These are phyloP conservation scores for Mycena belliarum DNA, from an alignment of 768 basidiomycete species.

Conservation along the genomic window DNA sequence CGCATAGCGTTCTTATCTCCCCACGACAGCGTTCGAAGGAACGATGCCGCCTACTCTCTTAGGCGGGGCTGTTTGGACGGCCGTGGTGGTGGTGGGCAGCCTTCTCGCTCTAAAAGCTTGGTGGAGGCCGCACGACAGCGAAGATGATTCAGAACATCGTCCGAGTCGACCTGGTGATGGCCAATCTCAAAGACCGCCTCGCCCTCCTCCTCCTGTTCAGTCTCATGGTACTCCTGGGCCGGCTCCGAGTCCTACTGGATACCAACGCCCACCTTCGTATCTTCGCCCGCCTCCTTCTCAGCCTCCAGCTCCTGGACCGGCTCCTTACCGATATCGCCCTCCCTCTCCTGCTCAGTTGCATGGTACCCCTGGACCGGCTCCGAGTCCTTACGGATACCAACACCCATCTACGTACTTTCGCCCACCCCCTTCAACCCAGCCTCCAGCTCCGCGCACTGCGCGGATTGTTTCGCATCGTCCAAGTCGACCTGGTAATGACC, in stretches of 20 bases:
- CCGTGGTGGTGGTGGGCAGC: background rate
- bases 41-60: background rate
- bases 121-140: background rate
- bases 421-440: background rate
- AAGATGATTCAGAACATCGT: background rate
- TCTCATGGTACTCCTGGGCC: too few species aligned
- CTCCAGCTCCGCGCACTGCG: too few species aligned
- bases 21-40: background rate
- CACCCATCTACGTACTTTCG: background rate
- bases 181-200: background rate
- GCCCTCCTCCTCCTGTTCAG: background rate
- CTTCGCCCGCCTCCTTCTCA: too few species aligned
- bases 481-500: background rate
- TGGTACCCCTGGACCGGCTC: background rate
- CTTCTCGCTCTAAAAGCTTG: background rate
- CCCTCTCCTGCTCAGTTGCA: background rate
- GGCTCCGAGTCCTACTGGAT: too few species aligned
- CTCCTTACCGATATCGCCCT: too few species aligned
- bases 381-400: background rate
- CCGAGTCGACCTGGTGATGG: background rate
- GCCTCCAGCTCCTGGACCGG: too few species aligned
- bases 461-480: too few species aligned
- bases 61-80: background rate
- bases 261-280: too few species aligned
- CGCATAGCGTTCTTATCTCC: background rate